These are phyloP conservation scores for Cucurbitaria berberidis DNA, from an alignment of 2,329 filamentous ascomycete species.

Conservation along the genomic window DNA sequence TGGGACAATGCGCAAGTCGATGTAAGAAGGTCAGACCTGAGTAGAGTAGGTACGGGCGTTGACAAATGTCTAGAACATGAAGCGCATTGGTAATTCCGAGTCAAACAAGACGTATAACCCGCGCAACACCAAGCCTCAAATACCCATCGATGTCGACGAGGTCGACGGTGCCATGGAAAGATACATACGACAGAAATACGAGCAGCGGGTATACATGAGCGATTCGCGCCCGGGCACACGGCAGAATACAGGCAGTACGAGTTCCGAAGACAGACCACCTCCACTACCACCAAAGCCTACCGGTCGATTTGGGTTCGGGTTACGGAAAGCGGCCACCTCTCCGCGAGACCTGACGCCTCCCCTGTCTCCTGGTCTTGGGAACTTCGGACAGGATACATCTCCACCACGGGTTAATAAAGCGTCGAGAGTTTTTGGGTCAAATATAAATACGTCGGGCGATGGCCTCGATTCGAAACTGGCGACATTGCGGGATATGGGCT, in stretches of 20 bases:
- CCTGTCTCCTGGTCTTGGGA: slow-evolving; percentile 39
- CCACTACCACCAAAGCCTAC: slow-evolving; percentile 66
- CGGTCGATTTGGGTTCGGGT: slow-evolving; percentile 66
- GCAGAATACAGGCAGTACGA: slow-evolving; percentile 63
- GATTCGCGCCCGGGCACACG: slow-evolving; percentile 52
- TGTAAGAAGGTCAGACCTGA: slow-evolving; percentile 61
- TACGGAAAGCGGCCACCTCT: slow-evolving; percentile 74
- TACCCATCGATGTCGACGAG: slow-evolving; percentile 90
- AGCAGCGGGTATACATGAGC: slow-evolving; percentile 63
- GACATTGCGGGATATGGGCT: slow-evolving; percentile 88
- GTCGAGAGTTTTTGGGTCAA: slow-evolving; percentile 71
- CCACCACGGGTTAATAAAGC: slow-evolving; percentile 64
- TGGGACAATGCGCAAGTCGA: slow-evolving; percentile 97
- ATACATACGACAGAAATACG: slow-evolving; percentile 94
- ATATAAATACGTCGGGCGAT: slow-evolving; percentile 61
- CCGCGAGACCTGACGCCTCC: slow-evolving; percentile 62
- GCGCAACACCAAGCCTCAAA: slow-evolving; percentile 77
- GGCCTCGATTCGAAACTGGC: slow-evolving; percentile 77
- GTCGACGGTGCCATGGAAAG: slow-evolving; percentile 93
- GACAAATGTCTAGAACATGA: slow-evolving; percentile 76
- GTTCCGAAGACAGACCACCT: slow-evolving; percentile 62
- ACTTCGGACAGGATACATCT: slow-evolving; percentile 42
- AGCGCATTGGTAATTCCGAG: slow-evolving; percentile 80
- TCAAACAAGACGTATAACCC: slow-evolving; percentile 93
- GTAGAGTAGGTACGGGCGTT: background rate